Percentiles rank a stretch among this genome's conserved stretches.
Evolutionary conservation across 2,329 filamentous ascomycete species (phyloP).

Genomic region (Sclerotinia nivalis): DNA sequence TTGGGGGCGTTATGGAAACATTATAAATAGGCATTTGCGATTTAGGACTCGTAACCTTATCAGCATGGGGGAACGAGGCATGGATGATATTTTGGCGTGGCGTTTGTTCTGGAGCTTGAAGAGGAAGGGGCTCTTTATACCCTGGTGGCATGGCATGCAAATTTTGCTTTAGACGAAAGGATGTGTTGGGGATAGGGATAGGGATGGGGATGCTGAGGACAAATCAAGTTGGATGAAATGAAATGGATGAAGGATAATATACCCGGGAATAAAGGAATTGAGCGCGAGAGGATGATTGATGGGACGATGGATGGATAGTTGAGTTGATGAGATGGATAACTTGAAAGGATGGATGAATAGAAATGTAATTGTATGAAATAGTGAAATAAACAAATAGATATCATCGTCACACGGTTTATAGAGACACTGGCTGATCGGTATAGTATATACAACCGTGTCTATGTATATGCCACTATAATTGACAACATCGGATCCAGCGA

Average conservation of each 20-base stretch:
- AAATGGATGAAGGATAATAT: background rate
- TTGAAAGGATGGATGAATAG: too few relatives aligned
- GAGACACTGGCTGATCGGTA: too few relatives aligned
- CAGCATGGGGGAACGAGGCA: background rate
- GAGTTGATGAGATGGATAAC: background rate
- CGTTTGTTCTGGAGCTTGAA: background rate
- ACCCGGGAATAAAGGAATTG: background rate
- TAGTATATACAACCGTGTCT: too few relatives aligned
- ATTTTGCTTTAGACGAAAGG: background rate
- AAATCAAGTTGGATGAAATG: background rate
- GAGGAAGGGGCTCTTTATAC: background rate
- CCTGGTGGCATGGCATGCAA: background rate
- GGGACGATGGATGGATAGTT: background rate
- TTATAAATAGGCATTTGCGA: background rate
- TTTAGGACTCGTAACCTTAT: background rate
- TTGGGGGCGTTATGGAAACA: slow-evolving; percentile 4
- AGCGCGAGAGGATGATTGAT: background rate
- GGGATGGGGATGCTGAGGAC: background rate
- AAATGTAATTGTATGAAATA: too few relatives aligned
- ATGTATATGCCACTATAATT: too few relatives aligned
- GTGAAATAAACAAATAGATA: too few relatives aligned
- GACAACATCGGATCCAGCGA: too few relatives aligned
- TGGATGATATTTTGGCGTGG: background rate
- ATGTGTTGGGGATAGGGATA: too few relatives aligned
- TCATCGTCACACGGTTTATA: too few relatives aligned